These are phyloP conservation scores for Wallacemonas collosoma DNA, from an alignment of 208 protist species.

Conservation along the genomic window DNA sequence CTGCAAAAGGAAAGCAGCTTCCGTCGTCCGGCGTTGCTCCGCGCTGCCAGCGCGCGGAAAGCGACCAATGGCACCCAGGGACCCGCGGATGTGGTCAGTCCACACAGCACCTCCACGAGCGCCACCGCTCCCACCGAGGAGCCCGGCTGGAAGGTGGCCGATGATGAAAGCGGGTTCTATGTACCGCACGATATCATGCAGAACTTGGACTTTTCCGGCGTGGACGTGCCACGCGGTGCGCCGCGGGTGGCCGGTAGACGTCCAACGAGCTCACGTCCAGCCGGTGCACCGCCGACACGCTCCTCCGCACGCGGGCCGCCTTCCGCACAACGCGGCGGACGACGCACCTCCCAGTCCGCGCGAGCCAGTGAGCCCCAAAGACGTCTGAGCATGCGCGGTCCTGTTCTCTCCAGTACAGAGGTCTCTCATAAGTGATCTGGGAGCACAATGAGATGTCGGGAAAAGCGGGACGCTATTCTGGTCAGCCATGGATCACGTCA, in stretches of 20 bases:
- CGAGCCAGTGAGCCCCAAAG: background rate
- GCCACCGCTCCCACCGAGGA: background rate
- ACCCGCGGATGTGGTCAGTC: background rate
- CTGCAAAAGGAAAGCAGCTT: slow-evolving; percentile 26
- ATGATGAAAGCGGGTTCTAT: slow-evolving; percentile 1
- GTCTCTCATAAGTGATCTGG: background rate
- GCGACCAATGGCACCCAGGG: background rate
- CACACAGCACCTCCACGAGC: background rate
- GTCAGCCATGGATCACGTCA: too few relatives aligned
- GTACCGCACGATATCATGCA: slow-evolving; percentile 13
- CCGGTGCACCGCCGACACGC: background rate
- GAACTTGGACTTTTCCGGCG: slow-evolving; percentile 1
- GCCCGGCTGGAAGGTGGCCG: slow-evolving; percentile 11
- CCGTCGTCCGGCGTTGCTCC: background rate
- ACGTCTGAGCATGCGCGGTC: background rate
- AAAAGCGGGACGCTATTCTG: background rate
- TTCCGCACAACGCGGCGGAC: background rate
- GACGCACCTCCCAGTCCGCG: background rate
- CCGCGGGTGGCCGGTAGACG: background rate
- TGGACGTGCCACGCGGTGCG: background rate
- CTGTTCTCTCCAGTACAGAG: background rate
- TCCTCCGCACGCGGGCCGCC: background rate
- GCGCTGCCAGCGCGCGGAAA: background rate
- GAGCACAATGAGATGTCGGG: background rate
- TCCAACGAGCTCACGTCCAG: background rate